These are phyloP conservation scores for Rhodotorula sp. DNA, from an alignment of 1,284 basidiomycete species.

Conservation along the genomic window DNA sequence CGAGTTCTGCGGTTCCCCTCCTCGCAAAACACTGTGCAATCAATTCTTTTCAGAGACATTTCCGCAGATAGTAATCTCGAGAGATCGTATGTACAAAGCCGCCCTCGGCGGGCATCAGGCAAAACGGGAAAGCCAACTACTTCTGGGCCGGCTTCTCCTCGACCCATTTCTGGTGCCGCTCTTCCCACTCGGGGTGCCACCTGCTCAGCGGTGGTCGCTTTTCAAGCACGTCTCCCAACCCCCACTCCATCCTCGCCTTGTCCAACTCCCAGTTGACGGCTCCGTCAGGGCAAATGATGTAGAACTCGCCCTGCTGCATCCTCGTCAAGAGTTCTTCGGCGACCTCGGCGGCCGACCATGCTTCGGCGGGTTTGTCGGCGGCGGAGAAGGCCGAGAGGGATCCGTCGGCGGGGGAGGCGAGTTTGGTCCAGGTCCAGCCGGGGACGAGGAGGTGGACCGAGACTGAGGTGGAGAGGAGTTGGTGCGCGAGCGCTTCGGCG, in stretches of 20 bases:
- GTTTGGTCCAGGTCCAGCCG: constrained; percentile 43
- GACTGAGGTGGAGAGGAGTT: constrained; percentile 30
- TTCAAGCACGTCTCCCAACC: constrained; percentile 37
- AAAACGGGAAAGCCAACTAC: constrained; percentile 38
- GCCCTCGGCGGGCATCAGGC: not conserved
- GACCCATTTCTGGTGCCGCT: constrained; percentile 37
- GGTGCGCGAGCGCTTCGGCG: constrained; percentile 35
- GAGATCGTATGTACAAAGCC: not conserved
- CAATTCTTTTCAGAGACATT: no score
- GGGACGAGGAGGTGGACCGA: constrained; percentile 43
- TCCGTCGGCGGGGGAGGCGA: constrained; percentile 25
- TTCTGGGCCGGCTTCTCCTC: constrained; percentile 31
- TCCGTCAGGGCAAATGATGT: constrained; percentile 45
- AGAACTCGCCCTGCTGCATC: constrained; percentile 29
- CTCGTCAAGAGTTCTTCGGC: constrained; percentile 41
- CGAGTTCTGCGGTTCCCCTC: no score
- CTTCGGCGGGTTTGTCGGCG: constrained; percentile 40
- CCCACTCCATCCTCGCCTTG: constrained; percentile 42
- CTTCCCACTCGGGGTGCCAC: constrained; percentile 42
- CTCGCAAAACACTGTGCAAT: no score
- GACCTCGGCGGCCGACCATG: constrained; percentile 40
- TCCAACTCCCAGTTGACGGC: constrained; percentile 32
- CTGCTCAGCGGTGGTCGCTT: constrained; percentile 43
- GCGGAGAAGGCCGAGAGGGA: not conserved
- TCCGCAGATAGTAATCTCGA: not conserved